Conservation (phyloP, 805 yeast species). For the Candida coleopterorum region DNA sequence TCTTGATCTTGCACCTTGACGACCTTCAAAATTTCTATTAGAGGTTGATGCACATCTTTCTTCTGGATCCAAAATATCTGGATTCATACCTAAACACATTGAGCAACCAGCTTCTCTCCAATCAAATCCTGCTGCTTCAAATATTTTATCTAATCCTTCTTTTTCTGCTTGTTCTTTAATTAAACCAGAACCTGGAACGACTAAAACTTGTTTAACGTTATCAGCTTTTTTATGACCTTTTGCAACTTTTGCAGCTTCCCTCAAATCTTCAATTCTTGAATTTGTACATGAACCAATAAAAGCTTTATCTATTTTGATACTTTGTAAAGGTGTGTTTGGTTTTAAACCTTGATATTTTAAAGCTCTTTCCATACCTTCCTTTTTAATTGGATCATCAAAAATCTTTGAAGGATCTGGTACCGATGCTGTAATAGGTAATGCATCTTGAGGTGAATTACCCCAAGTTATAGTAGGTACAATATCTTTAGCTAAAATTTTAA, state of each 20-base stretch:
- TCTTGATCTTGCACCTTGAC: conserved; percentile 95
- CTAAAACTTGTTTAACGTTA: conserved; percentile 74
- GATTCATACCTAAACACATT: conserved; percentile 99
- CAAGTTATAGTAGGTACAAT: conserved; percentile 95
- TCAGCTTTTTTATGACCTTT: conserved; percentile 85
- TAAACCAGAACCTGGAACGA: conserved; percentile 97
- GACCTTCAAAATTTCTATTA: conserved; percentile 97
- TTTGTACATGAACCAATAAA: conserved; percentile 98
- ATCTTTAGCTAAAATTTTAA: conserved; percentile 75
- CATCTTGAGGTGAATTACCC: conserved; percentile 99
- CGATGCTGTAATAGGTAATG: conserved; percentile 83
- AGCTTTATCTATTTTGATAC: conserved; percentile 83
- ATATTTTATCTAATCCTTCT: conserved; percentile 91
- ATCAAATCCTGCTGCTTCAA: conserved; percentile 88
- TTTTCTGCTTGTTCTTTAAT: conserved; percentile 90
- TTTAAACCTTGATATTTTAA: conserved; percentile 86
- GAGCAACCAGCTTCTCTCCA: conserved; percentile 99
- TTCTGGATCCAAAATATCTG: conserved; percentile 89
- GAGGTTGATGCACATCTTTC: conserved; percentile 99
- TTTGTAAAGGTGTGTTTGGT: conserved; percentile 74
- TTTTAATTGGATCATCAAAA: conserved; percentile 71
- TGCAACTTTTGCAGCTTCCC: conserved; percentile 92
- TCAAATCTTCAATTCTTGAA: conserved; percentile 93
- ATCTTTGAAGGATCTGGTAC: conserved; percentile 87
- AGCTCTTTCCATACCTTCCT: conserved; percentile 86